Conservation (phyloP, 2,329 filamentous ascomycete genomes). For the Ceratocystis destructans region DNA sequence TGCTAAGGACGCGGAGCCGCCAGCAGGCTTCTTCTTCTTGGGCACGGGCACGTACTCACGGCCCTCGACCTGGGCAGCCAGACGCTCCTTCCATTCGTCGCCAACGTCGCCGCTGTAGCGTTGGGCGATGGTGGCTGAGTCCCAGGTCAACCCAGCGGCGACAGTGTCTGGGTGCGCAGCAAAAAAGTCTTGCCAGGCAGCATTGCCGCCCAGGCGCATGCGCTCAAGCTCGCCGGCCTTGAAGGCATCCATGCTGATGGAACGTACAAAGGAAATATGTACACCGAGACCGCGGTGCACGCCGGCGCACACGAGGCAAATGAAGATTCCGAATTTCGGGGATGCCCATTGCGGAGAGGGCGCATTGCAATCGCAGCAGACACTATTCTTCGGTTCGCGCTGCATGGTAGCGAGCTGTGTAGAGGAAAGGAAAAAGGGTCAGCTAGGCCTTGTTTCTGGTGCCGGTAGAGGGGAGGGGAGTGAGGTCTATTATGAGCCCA, state of each 20-base stretch:
- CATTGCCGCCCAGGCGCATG: slow-evolving; percentile 87
- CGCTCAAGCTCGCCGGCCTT: slow-evolving; percentile 83
- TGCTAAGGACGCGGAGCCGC: slow-evolving; percentile 24
- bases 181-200: slow-evolving; percentile 76
- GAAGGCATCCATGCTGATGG: slow-evolving; percentile 97
- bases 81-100: slow-evolving; percentile 87
- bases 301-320: slow-evolving; percentile 91
- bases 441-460: background rate
- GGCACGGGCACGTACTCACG: slow-evolving; percentile 67
- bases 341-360: slow-evolving; percentile 96
- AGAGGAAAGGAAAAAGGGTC: slow-evolving; percentile 5
- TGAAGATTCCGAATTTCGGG: slow-evolving; percentile 96
- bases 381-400: slow-evolving; percentile 75
- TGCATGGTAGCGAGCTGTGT: slow-evolving; percentile 74
- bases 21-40: slow-evolving; percentile 37
- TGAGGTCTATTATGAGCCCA: background rate
- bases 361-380: slow-evolving; percentile 89
- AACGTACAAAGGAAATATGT: slow-evolving; percentile 95
- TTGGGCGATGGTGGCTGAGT: slow-evolving; percentile 79
- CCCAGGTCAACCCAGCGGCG: slow-evolving; percentile 58
- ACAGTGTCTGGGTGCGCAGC: slow-evolving; percentile 54
- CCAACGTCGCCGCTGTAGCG: slow-evolving; percentile 79
- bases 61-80: slow-evolving; percentile 78
- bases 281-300: slow-evolving; percentile 90
- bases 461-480: background rate